Conservation (phyloP, 192 early-diverging fungal genomes). For the Coemansia asiatica region DNA sequence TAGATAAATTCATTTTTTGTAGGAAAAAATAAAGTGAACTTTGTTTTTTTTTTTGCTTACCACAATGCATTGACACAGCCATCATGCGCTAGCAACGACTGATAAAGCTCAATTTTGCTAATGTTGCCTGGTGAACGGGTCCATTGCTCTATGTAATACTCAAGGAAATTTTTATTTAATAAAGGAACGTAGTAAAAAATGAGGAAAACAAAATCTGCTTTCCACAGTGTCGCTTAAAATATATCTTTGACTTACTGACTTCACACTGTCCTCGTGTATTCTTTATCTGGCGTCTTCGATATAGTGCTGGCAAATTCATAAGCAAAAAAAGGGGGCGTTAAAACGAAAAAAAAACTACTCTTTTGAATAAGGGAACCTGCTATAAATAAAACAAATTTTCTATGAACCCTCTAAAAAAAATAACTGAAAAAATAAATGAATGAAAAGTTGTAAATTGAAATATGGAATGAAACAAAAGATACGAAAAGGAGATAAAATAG, state of each 20-base stretch:
- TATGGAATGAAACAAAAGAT: too few species aligned
- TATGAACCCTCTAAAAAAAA: too few species aligned
- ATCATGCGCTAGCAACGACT: slow-evolving; percentile 41
- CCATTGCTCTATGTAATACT: slow-evolving; percentile 29
- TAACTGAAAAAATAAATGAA: too few species aligned
- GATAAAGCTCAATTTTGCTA: slow-evolving; percentile 21
- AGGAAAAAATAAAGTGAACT: too few species aligned
- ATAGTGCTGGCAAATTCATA: not conserved
- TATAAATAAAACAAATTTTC: too few species aligned
- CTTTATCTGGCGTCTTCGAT: not conserved
- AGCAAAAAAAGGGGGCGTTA: not conserved
- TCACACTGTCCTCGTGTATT: not conserved
- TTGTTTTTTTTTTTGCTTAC: slow-evolving; percentile 6
- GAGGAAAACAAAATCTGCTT: not conserved
- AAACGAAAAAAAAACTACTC: too few species aligned
- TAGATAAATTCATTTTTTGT: too few species aligned
- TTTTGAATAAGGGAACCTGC: too few species aligned
- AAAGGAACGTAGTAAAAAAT: too few species aligned
- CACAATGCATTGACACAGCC: slow-evolving; percentile 53
- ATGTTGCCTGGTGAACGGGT: slow-evolving; percentile 17
- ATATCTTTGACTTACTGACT: slow-evolving; percentile 6
- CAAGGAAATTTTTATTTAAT: not conserved
- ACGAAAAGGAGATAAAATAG: too few species aligned
- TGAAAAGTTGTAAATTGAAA: too few species aligned
- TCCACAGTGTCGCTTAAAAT: slow-evolving; percentile 8